These are phyloP conservation scores for Trypanosoma lewisi DNA, from an alignment of 208 protist species.

Conservation along the genomic window DNA sequence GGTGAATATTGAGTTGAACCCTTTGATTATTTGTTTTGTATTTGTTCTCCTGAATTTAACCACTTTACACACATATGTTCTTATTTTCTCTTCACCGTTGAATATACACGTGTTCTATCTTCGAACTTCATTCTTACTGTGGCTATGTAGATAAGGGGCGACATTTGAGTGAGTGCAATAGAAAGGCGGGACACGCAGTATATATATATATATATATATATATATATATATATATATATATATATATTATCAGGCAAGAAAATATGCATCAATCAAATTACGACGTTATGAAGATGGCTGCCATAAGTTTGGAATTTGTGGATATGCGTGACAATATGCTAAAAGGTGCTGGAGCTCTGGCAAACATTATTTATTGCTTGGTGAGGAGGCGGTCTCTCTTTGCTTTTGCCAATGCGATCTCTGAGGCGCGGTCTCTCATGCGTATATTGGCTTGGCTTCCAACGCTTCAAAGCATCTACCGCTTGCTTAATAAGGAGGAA, in stretches of 20 bases:
- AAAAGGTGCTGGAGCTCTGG: slow-evolving; percentile 67
- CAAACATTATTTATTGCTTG: slow-evolving; percentile 52
- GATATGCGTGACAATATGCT: slow-evolving; percentile 80
- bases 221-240: slow-evolving; percentile 2
- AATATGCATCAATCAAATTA: background rate
- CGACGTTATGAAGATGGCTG: slow-evolving; percentile 29
- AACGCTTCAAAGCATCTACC: slow-evolving; percentile 61
- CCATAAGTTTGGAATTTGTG: slow-evolving; percentile 50
- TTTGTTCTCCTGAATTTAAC: too few species aligned
- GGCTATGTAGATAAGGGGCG: background rate
- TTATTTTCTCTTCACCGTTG: too few species aligned
- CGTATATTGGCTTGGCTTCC: slow-evolving; percentile 65
- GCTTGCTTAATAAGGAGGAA: slow-evolving; percentile 45
- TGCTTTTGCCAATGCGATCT: slow-evolving; percentile 54
- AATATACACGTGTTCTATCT: too few species aligned
- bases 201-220: background rate
- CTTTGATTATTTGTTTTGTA: too few species aligned
- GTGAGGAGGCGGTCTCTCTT: slow-evolving; percentile 39
- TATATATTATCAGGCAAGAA: background rate
- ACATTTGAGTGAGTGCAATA: background rate
- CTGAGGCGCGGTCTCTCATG: slow-evolving; percentile 65
- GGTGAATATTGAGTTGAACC: too few species aligned
- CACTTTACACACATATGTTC: too few species aligned
- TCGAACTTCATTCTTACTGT: too few species aligned
- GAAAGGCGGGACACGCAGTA: background rate